phyloP scores from a whole-genome alignment of 2,329 filamentous ascomycete genomes.

The Neonectria punicea region DNA sequence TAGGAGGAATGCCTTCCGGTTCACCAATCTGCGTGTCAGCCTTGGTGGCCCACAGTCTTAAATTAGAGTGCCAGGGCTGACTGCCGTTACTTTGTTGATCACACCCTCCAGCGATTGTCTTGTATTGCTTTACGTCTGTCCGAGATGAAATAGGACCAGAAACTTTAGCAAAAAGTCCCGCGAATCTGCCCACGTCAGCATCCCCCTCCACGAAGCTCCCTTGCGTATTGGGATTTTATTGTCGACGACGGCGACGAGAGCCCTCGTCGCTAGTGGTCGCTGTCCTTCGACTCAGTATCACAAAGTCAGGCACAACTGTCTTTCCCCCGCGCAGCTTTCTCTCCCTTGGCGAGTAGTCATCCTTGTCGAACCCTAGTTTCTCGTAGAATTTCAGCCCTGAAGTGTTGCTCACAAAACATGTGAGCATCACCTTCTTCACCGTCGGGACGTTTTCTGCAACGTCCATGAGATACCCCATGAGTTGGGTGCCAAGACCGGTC shows the following conservation, averaged over 20 bases:
- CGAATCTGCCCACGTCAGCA: not conserved
- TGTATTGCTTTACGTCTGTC: not conserved
- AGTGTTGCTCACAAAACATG: slow-evolving; percentile 73
- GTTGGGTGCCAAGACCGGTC: slow-evolving; percentile 69
- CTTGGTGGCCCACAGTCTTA: too few relatives aligned
- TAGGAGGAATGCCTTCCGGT: too few relatives aligned
- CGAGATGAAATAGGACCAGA: slow-evolving; percentile 1
- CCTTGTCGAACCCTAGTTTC: slow-evolving; percentile 65
- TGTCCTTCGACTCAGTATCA: slow-evolving; percentile 66
- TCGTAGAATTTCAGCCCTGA: slow-evolving; percentile 69
- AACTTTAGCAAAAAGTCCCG: not conserved
- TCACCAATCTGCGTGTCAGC: too few relatives aligned
- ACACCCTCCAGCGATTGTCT: not conserved
- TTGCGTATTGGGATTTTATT: not conserved
- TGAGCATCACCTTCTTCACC: slow-evolving; percentile 77
- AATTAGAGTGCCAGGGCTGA: not conserved
- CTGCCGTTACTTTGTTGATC: slow-evolving; percentile 2
- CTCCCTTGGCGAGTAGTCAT: slow-evolving; percentile 65
- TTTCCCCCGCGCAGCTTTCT: slow-evolving; percentile 65
- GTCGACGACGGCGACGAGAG: slow-evolving; percentile 27
- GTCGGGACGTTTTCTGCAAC: slow-evolving; percentile 64
- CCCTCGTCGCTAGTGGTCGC: slow-evolving; percentile 21
- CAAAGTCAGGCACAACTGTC: slow-evolving; percentile 65
- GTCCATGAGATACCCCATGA: slow-evolving; percentile 67
- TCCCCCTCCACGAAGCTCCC: not conserved